These are phyloP conservation scores for Tricholoma hemisulphureum DNA, from an alignment of 768 basidiomycete genomes.

Conservation along the genomic window DNA sequence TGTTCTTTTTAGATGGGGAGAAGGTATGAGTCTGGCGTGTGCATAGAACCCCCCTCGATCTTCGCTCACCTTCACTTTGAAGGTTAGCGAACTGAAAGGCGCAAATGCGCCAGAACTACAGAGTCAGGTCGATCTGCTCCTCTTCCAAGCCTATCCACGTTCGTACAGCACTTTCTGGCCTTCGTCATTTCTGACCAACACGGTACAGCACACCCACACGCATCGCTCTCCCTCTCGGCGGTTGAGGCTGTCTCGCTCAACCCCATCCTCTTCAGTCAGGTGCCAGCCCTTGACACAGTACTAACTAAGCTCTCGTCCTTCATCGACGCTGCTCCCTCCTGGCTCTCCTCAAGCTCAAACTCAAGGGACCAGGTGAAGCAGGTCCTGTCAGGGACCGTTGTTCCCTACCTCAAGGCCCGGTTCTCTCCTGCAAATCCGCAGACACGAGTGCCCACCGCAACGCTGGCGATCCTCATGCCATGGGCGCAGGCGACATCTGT, in stretches of 20 bases:
- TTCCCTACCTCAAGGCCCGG: constrained; percentile 65
- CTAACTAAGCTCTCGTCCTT: constrained; percentile 59
- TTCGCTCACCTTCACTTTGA: too few species aligned
- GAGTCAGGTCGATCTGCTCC: constrained; percentile 69
- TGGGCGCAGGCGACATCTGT: constrained; percentile 50
- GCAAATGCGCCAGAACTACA: constrained; percentile 66
- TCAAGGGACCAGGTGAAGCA: constrained; percentile 45
- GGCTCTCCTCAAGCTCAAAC: constrained; percentile 22
- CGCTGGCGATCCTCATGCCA: constrained; percentile 37
- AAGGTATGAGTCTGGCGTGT: constrained; percentile 47
- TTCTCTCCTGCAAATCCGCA: constrained; percentile 34
- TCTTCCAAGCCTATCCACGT: constrained; percentile 82
- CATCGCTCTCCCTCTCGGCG: constrained; percentile 54
- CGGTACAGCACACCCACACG: constrained; percentile 71
- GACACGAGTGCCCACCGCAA: constrained; percentile 26
- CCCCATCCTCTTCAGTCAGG: constrained; percentile 74
- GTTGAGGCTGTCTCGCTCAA: constrained; percentile 63
- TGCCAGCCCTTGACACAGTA: constrained; percentile 67
- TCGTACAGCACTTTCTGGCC: constrained; percentile 29
- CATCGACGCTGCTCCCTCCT: constrained; percentile 47
- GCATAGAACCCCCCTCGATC: too few species aligned
- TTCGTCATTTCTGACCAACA: neutral
- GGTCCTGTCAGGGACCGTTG: constrained; percentile 45
- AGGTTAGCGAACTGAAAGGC: constrained; percentile 74
- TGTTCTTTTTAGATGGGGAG: constrained; percentile 78